phyloP scores from a whole-genome alignment of 331 rosid genomes.

The Erythrophleum ivorense region DNA sequence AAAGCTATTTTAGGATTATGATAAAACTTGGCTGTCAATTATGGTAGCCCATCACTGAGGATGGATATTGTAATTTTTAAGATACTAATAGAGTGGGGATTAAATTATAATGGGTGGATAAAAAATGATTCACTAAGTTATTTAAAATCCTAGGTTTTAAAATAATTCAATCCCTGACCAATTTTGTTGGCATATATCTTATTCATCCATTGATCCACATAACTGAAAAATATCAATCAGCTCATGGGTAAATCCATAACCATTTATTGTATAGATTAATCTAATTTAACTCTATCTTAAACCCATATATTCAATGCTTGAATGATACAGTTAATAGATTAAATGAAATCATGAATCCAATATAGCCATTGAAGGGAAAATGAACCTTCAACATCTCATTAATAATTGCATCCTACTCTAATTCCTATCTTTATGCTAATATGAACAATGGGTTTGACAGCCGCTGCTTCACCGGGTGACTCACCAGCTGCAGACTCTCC shows the following conservation, averaged over 20 bases:
- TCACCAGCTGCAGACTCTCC: slow-evolving; percentile 68
- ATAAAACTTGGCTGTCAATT: neutral
- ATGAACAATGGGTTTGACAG: slow-evolving; percentile 27
- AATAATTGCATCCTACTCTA: neutral
- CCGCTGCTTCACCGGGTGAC: slow-evolving; percentile 58
- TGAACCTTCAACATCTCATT: neutral
- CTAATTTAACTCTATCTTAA: too few relatives aligned
- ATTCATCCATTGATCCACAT: too few relatives aligned
- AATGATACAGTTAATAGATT: neutral
- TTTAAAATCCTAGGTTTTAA: too few relatives aligned
- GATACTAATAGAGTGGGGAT: neutral
- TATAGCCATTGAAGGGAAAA: neutral
- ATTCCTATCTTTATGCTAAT: slow-evolving; percentile 15
- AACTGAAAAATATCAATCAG: too few relatives aligned
- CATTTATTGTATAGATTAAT: too few relatives aligned
- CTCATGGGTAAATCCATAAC: too few relatives aligned
- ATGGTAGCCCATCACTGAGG: neutral
- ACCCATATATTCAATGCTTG: too few relatives aligned
- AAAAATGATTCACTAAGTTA: too few relatives aligned
- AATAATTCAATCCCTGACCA: too few relatives aligned
- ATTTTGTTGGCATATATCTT: too few relatives aligned
- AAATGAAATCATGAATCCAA: neutral
- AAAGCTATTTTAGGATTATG: neutral
- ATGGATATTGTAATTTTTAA: neutral
- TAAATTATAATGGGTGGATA: neutral